A percentile compares a stretch with the other conserved stretches of the same genome.
These are phyloP conservation scores for Gnomoniopsis smithogilvyi DNA, from an alignment of 2,329 filamentous ascomycete genomes.

Conservation along the genomic window DNA sequence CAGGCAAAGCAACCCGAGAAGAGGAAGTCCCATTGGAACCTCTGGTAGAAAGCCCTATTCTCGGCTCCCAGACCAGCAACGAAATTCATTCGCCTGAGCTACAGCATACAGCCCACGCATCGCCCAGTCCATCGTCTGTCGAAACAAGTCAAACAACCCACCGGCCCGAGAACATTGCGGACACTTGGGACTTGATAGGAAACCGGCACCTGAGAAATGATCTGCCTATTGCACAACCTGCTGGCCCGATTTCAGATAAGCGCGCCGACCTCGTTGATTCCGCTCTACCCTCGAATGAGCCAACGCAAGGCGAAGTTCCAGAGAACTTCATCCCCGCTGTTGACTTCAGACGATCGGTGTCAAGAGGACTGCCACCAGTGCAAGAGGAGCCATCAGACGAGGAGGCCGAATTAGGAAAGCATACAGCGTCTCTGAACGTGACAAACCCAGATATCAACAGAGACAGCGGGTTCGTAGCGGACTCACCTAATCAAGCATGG, in stretches of 20 bases:
- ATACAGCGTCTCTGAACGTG: conserved; percentile 20
- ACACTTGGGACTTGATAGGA: background rate
- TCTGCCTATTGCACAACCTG: background rate
- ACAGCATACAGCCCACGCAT: background rate
- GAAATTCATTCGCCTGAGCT: background rate
- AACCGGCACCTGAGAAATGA: background rate
- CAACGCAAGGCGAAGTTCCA: conserved; percentile 8
- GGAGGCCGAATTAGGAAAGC: conserved; percentile 31
- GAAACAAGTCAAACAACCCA: background rate
- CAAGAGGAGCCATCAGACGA: conserved; percentile 49
- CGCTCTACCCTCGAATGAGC: conserved; percentile 16
- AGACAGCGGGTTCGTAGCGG: conserved; percentile 47
- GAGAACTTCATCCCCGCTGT: conserved; percentile 23
- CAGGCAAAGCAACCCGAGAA: conserved; percentile 20
- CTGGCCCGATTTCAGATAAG: conserved; percentile 4
- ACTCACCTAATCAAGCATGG: conserved; percentile 38
- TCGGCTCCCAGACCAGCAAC: conserved; percentile 29
- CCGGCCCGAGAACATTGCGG: background rate
- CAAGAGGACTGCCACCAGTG: conserved; percentile 48
- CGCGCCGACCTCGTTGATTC: conserved; percentile 9
- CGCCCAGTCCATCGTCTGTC: background rate
- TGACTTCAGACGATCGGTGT: conserved; percentile 40
- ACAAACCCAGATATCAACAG: conserved; percentile 37
- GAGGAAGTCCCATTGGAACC: conserved; percentile 13
- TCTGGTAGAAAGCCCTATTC: conserved; percentile 25